Conservation (phyloP, 805 yeast species). For the Hanseniaspora guilliermondii region DNA sequence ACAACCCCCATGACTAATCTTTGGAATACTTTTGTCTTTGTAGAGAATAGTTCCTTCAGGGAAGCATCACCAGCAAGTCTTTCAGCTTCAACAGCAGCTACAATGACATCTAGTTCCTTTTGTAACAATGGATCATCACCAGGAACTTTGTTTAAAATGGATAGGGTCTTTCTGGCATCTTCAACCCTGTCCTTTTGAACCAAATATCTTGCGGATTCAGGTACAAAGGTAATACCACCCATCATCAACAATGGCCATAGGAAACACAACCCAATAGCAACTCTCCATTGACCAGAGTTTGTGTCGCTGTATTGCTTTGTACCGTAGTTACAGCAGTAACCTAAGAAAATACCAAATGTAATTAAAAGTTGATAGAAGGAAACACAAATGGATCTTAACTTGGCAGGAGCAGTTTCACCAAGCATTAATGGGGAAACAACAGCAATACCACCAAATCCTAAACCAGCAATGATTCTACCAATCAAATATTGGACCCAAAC, state of each 20-base stretch:
- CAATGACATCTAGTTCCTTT: slow-evolving; percentile 44
- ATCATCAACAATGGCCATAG: slow-evolving; percentile 34
- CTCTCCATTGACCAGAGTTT: slow-evolving; percentile 58
- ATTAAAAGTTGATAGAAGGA: slow-evolving; percentile 59
- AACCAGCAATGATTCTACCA: slow-evolving; percentile 58
- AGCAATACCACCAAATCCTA: slow-evolving; percentile 67
- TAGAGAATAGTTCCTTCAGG: slow-evolving; percentile 54
- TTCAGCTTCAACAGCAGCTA: slow-evolving; percentile 52
- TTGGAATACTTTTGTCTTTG: slow-evolving; percentile 47
- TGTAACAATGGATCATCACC: slow-evolving; percentile 43
- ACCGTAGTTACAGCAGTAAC: slow-evolving; percentile 64
- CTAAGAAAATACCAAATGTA: slow-evolving; percentile 63
- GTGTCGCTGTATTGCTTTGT: slow-evolving; percentile 25
- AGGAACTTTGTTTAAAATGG: slow-evolving; percentile 44
- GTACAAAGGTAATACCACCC: slow-evolving; percentile 38
- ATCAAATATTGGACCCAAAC: slow-evolving; percentile 62
- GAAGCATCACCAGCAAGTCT: slow-evolving; percentile 49
- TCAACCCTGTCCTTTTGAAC: slow-evolving; percentile 43
- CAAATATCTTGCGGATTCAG: slow-evolving; percentile 63
- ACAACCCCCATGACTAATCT: slow-evolving; percentile 40
- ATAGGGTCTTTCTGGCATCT: slow-evolving; percentile 51
- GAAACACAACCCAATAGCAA: slow-evolving; percentile 49
- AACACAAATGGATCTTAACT: slow-evolving; percentile 59
- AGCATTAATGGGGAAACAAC: slow-evolving; percentile 66
- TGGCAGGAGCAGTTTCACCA: slow-evolving; percentile 30